phyloP scores from a whole-genome alignment of 768 basidiomycete species.

The Piloderma croceum region DNA sequence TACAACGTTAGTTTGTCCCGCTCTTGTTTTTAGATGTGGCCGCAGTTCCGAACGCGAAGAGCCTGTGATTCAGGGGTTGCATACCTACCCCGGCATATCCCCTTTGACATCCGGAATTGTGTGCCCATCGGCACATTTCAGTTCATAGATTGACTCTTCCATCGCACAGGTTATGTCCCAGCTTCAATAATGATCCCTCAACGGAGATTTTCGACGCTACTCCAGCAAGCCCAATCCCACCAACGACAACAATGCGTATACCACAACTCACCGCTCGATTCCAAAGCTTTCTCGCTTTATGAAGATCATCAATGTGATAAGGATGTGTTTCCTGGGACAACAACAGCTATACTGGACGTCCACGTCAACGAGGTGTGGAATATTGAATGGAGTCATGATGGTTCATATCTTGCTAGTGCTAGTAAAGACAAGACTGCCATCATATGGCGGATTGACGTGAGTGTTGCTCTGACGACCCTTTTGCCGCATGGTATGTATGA shows the following conservation, averaged over 20 bases:
- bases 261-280: slow-evolving; percentile 65
- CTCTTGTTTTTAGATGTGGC: neutral
- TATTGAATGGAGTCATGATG: slow-evolving; percentile 91
- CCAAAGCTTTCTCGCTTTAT: slow-evolving; percentile 72
- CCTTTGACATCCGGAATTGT: no score
- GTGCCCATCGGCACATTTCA: no score
- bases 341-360: slow-evolving; percentile 77
- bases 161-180: slow-evolving; percentile 81
- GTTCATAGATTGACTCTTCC: slow-evolving; percentile 8
- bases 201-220: slow-evolving; percentile 75
- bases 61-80: no score
- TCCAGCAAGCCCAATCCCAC: slow-evolving; percentile 77
- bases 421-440: slow-evolving; percentile 85
- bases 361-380: slow-evolving; percentile 96
- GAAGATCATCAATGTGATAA: slow-evolving; percentile 81
- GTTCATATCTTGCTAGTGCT: slow-evolving; percentile 76
- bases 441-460: slow-evolving; percentile 82
- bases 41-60: no score
- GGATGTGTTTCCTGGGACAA: slow-evolving; percentile 76
- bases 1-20: slow-evolving; percentile 62
- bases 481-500: slow-evolving; percentile 6
- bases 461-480: slow-evolving; percentile 24
- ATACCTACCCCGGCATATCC: no score
- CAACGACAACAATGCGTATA: slow-evolving; percentile 83
- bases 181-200: slow-evolving; percentile 91